phyloP scores from a whole-genome alignment of 2,329 filamentous ascomycete genomes.

The Diaporthe sp. region DNA sequence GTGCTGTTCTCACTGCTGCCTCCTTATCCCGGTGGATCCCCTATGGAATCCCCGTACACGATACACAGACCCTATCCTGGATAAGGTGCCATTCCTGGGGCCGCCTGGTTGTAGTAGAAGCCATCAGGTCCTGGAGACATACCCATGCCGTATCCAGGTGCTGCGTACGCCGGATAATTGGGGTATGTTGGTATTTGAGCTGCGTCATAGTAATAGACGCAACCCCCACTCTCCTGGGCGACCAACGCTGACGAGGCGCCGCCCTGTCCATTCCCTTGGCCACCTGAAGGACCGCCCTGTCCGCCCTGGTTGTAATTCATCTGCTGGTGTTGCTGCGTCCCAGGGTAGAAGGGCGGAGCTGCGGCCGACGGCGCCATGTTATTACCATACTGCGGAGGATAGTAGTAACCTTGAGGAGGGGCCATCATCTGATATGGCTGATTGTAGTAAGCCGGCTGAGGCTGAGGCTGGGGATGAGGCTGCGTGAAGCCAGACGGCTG shows the following conservation, averaged over 20 bases:
- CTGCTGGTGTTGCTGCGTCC: conserved; percentile 57
- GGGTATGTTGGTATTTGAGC: conserved; percentile 72
- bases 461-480: conserved; percentile 74
- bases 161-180: conserved; percentile 58
- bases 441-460: conserved; percentile 67
- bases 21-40: not conserved
- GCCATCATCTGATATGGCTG: conserved; percentile 69
- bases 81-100: conserved; percentile 70
- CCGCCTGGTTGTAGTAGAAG: conserved; percentile 76
- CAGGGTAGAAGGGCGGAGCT: conserved; percentile 68
- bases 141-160: conserved; percentile 57
- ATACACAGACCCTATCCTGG: conserved; percentile 58
- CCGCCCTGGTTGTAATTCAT: conserved; percentile 54
- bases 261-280: conserved; percentile 55
- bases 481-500: conserved; percentile 77
- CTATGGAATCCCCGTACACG: conserved; percentile 34
- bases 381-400: conserved; percentile 63
- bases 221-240: conserved; percentile 92
- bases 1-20: not conserved
- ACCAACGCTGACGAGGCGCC: conserved; percentile 68
- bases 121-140: conserved; percentile 75
- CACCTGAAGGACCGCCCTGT: conserved; percentile 50
- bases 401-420: conserved; percentile 74
- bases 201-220: conserved; percentile 93
- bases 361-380: conserved; percentile 50